These are phyloP conservation scores for Lanmaoa rubissima DNA, from an alignment of 768 basidiomycete species.

Conservation along the genomic window DNA sequence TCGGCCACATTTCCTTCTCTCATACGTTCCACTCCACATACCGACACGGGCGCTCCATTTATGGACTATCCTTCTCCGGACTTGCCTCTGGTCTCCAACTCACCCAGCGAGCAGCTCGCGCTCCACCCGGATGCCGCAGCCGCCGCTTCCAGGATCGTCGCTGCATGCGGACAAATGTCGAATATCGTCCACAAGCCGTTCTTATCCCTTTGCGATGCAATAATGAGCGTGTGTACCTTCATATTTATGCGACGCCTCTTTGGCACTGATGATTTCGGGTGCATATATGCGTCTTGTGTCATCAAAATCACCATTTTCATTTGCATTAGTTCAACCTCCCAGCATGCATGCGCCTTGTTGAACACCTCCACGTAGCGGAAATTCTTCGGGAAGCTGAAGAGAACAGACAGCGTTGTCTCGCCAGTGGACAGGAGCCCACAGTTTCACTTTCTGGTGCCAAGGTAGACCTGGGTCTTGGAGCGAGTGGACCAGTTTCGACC, in stretches of 20 bases:
- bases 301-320: not conserved
- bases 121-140: slow-evolving; percentile 57
- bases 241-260: not conserved
- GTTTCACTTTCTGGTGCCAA: not conserved
- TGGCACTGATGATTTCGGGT: slow-evolving; percentile 3
- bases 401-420: slow-evolving; percentile 40
- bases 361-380: slow-evolving; percentile 69
- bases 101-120: slow-evolving; percentile 53
- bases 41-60: not conserved
- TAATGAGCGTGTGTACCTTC: slow-evolving; percentile 55
- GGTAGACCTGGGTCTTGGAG: not conserved
- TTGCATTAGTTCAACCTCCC: slow-evolving; percentile 64
- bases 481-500: too few relatives aligned
- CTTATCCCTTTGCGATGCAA: slow-evolving; percentile 68
- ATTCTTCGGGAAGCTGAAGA: slow-evolving; percentile 65
- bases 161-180: slow-evolving; percentile 66
- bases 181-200: slow-evolving; percentile 68
- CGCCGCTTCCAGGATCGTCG: slow-evolving; percentile 63
- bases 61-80: slow-evolving; percentile 60
- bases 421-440: slow-evolving; percentile 25
- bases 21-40: not conserved
- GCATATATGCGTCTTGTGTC: slow-evolving; percentile 13
- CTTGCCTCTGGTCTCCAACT: slow-evolving; percentile 42
- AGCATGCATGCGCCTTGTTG: slow-evolving; percentile 69
- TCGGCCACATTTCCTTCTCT: slow-evolving; percentile 24